Conservation (phyloP, 1,284 basidiomycete species). For the Fereydounia khargensis region DNA sequence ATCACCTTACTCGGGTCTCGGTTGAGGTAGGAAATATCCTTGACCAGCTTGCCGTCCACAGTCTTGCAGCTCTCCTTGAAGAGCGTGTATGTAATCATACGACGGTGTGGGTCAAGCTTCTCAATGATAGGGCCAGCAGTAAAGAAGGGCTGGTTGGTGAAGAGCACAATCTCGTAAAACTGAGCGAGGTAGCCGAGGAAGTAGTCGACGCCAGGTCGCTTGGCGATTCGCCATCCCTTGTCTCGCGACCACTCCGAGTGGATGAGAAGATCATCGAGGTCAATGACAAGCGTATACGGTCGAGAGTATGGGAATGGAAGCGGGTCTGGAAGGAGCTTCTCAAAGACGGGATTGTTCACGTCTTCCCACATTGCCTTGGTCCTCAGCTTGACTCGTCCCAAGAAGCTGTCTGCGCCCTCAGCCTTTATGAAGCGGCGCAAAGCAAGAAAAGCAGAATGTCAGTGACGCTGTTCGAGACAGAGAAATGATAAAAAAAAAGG, state of each 20-base stretch:
- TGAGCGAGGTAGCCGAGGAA: slow-evolving; percentile 95
- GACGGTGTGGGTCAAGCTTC: slow-evolving; percentile 89
- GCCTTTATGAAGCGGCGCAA: too few species aligned
- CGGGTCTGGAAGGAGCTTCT: slow-evolving; percentile 83
- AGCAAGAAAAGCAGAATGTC: too few species aligned
- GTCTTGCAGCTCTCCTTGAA: slow-evolving; percentile 69
- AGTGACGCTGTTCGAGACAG: too few species aligned
- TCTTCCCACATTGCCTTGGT: slow-evolving; percentile 38
- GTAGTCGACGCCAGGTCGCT: slow-evolving; percentile 91
- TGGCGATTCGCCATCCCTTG: slow-evolving; percentile 61
- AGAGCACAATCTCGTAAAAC: slow-evolving; percentile 96
- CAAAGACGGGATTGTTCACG: slow-evolving; percentile 70
- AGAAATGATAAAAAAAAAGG: too few species aligned
- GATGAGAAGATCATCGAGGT: slow-evolving; percentile 87
- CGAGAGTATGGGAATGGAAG: slow-evolving; percentile 80
- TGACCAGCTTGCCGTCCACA: slow-evolving; percentile 53
- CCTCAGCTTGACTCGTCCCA: slow-evolving; percentile 47
- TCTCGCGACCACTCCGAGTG: slow-evolving; percentile 74
- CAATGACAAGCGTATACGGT: slow-evolving; percentile 86
- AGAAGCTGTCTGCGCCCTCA: slow-evolving; percentile 25
- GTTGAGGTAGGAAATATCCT: slow-evolving; percentile 89
- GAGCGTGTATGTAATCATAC: slow-evolving; percentile 82
- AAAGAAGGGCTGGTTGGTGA: slow-evolving; percentile 86
- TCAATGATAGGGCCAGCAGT: slow-evolving; percentile 86
- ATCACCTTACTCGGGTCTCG: slow-evolving; percentile 89